Evolutionary conservation across 2,329 filamentous ascomycete genomes (phyloP).

Genomic region (Pyricularia grisea): DNA sequence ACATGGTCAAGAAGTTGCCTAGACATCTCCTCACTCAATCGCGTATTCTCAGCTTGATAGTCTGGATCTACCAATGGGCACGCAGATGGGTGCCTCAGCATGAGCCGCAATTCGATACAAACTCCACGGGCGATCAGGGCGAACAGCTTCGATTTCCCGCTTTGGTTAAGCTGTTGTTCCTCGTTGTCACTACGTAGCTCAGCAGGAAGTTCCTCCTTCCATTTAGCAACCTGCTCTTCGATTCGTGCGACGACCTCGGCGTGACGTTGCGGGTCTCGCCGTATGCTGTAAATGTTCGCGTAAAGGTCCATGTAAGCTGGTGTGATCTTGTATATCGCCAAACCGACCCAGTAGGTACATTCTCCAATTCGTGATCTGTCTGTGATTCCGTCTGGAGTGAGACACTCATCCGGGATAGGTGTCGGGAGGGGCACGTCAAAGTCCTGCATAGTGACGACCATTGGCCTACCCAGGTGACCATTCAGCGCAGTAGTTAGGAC

Average conservation of each 20-base stretch:
- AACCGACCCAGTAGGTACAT: conserved; percentile 58
- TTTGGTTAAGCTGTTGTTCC: not conserved
- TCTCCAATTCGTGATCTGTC: conserved; percentile 42
- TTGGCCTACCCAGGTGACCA: conserved; percentile 68
- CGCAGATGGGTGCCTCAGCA: conserved; percentile 52
- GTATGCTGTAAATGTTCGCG: conserved; percentile 64
- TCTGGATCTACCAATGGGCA: conserved; percentile 43
- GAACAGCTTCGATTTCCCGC: conserved; percentile 28
- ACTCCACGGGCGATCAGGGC: conserved; percentile 46
- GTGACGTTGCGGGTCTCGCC: conserved; percentile 54
- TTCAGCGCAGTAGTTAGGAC: conserved; percentile 58
- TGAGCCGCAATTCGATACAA: conserved; percentile 47
- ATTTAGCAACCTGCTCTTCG: conserved; percentile 53
- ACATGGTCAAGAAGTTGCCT: conserved; percentile 54
- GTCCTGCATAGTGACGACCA: conserved; percentile 64
- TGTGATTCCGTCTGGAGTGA: conserved; percentile 52
- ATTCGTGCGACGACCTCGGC: conserved; percentile 52
- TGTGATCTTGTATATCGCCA: conserved; percentile 55
- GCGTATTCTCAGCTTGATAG: conserved; percentile 52
- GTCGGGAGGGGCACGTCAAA: conserved; percentile 73
- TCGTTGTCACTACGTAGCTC: conserved; percentile 39
- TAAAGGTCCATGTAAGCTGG: conserved; percentile 66
- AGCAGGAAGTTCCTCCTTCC: conserved; percentile 54
- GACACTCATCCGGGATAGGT: conserved; percentile 59
- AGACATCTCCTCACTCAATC: conserved; percentile 57